Percentiles rank a stretch among this genome's conserved stretches.
Conservation (phyloP, 2,329 filamentous ascomycete species). For the Neonectria neomacrospora region DNA sequence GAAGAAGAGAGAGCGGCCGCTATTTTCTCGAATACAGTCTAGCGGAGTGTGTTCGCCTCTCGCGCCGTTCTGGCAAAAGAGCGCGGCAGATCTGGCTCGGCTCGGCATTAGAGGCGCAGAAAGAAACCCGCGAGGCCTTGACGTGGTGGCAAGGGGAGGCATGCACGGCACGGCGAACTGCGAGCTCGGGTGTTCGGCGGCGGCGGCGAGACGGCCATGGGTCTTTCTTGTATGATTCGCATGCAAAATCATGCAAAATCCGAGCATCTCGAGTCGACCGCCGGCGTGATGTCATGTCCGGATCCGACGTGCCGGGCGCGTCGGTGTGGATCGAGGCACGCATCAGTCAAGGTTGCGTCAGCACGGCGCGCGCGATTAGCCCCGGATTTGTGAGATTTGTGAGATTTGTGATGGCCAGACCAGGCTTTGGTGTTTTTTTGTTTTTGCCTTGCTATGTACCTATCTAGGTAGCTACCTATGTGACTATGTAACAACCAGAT, state of each 20-base stretch:
- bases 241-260: too few species aligned
- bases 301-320: slow-evolving; percentile 17
- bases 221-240: too few species aligned
- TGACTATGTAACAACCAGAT: not conserved
- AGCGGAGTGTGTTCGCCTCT: too few species aligned
- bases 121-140: not conserved
- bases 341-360: slow-evolving; percentile 33
- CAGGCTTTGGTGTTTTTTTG: too few species aligned
- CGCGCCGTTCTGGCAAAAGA: slow-evolving; percentile 6
- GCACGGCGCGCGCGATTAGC: slow-evolving; percentile 12
- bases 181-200: too few species aligned
- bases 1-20: not conserved
- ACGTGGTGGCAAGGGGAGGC: not conserved
- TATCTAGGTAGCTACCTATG: too few species aligned
- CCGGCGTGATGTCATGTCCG: slow-evolving; percentile 31
- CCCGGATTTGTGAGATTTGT: not conserved
- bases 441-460: too few species aligned
- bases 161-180: too few species aligned
- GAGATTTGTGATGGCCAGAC: too few species aligned
- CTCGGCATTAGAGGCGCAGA: slow-evolving; percentile 5
- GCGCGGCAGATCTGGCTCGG: slow-evolving; percentile 21
- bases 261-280: too few species aligned
- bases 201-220: slow-evolving; percentile 11
- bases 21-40: not conserved
- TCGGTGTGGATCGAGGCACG: slow-evolving; percentile 17